Evolutionary conservation across 495 filamentous ascomycete genomes (phyloP).

Genomic region (Viridothelium virens): DNA sequence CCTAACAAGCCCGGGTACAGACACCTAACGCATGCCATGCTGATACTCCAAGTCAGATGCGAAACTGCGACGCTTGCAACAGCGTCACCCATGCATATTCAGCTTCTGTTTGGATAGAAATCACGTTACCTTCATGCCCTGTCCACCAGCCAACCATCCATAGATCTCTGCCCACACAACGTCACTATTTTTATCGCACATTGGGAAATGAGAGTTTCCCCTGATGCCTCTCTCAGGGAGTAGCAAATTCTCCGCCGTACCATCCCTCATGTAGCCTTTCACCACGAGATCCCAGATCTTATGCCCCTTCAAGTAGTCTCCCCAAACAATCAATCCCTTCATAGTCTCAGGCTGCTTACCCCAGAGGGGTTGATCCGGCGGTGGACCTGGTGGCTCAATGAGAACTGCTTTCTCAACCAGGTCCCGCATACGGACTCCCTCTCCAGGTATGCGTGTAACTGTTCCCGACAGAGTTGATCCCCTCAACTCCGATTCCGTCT

Average conservation of each 20-base stretch:
- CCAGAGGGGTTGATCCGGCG: not conserved
- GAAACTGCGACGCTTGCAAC: not conserved
- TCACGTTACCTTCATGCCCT: not conserved
- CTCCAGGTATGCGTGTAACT: slow-evolving; percentile 32
- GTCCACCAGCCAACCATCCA: not conserved
- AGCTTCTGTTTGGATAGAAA: not conserved
- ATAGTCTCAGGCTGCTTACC: not conserved
- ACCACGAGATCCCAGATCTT: not conserved
- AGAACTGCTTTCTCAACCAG: slow-evolving; percentile 1
- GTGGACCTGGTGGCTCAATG: not conserved
- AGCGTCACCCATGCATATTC: not conserved
- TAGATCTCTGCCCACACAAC: slow-evolving; percentile 8
- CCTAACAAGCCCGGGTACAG: not conserved
- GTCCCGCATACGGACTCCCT: slow-evolving; percentile 60
- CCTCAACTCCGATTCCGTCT: not conserved
- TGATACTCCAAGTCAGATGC: not conserved
- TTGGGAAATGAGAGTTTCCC: slow-evolving; percentile 9
- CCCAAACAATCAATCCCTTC: not conserved
- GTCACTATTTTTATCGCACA: slow-evolving; percentile 8
- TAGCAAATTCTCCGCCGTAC: not conserved
- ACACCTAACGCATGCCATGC: not conserved
- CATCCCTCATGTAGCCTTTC: not conserved
- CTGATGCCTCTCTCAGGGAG: not conserved
- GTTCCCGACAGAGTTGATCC: not conserved
- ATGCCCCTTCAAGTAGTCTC: slow-evolving; percentile 9